These are phyloP conservation scores for Ogataea hybrid DNA, from an alignment of 1,139 yeast species.

Conservation along the genomic window DNA sequence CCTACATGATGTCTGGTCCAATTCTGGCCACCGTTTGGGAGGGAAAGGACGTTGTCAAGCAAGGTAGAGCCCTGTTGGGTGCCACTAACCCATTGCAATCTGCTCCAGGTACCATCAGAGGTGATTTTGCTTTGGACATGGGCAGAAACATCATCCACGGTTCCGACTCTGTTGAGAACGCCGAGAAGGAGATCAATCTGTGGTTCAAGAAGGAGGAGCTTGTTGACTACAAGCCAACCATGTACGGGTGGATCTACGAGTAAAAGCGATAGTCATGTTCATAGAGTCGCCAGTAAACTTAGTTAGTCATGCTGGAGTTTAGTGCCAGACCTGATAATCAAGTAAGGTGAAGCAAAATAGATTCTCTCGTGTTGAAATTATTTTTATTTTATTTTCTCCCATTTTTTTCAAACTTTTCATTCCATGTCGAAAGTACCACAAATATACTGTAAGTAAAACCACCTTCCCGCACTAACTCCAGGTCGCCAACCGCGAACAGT, in stretches of 20 bases:
- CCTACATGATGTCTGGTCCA: slow-evolving; percentile 99
- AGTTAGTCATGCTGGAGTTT: not conserved
- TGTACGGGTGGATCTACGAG: slow-evolving; percentile 92
- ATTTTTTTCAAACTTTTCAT: slow-evolving; percentile 9
- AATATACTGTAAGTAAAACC: slow-evolving; percentile 23
- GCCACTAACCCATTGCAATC: slow-evolving; percentile 98
- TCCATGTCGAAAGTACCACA: slow-evolving; percentile 24
- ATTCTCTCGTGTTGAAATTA: not conserved
- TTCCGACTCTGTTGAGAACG: slow-evolving; percentile 98
- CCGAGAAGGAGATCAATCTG: slow-evolving; percentile 90
- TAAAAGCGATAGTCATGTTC: slow-evolving; percentile 35
- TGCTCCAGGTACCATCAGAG: slow-evolving; percentile 99
- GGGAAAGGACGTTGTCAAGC: slow-evolving; percentile 99
- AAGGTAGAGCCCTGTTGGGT: slow-evolving; percentile 97
- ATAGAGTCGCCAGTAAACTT: not conserved
- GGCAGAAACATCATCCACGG: slow-evolving; percentile 99
- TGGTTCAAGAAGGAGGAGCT: slow-evolving; percentile 99
- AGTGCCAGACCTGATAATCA: not conserved
- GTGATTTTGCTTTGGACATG: slow-evolving; percentile 93
- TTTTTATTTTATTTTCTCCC: not conserved
- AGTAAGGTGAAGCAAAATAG: not conserved
- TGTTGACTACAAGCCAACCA: slow-evolving; percentile 85
- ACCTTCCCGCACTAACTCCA: slow-evolving; percentile 19
- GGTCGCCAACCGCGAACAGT: slow-evolving; percentile 65
- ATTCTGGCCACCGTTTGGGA: slow-evolving; percentile 99